Evolutionary conservation across 225 moss, liverwort and hornwort species (phyloP).

Genomic region (Ulota crispa): DNA sequence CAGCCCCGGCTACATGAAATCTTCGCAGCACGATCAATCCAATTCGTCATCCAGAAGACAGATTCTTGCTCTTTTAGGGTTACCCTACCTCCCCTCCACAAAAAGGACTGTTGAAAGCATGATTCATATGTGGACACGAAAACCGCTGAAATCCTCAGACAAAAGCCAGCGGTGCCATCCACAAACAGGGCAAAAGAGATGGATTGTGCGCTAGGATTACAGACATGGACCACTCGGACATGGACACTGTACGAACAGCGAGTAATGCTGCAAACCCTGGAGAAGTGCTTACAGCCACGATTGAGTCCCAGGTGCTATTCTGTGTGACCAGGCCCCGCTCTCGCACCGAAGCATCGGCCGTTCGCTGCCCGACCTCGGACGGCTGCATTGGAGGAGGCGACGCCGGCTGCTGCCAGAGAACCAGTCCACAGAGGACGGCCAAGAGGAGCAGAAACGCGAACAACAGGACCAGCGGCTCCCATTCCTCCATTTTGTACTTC

Average conservation of each 20-base stretch:
- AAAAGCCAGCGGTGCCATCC: neutral
- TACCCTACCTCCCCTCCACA: neutral
- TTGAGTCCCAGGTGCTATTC: constrained; percentile 57
- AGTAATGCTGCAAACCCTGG: neutral
- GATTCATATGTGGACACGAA: neutral
- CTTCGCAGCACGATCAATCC: neutral
- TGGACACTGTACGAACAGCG: neutral
- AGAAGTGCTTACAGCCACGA: constrained; percentile 54
- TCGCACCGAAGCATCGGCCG: constrained; percentile 50
- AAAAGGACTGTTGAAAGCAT: neutral
- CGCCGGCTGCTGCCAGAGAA: constrained; percentile 30
- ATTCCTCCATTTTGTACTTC: constrained; percentile 14
- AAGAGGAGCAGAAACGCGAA: constrained; percentile 35
- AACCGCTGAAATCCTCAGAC: neutral
- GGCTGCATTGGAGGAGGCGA: neutral
- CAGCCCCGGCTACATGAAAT: neutral
- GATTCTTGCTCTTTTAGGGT: neutral
- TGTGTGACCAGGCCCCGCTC: constrained; percentile 64
- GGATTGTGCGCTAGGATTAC: no score
- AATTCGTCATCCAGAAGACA: neutral
- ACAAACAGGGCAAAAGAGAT: neutral
- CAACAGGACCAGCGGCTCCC: constrained; percentile 23
- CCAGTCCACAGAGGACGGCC: constrained; percentile 30
- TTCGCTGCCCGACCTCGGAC: neutral
- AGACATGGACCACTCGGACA: neutral